phyloP scores from a whole-genome alignment of 192 early-diverging fungal species.

The Coemansia sp. region DNA sequence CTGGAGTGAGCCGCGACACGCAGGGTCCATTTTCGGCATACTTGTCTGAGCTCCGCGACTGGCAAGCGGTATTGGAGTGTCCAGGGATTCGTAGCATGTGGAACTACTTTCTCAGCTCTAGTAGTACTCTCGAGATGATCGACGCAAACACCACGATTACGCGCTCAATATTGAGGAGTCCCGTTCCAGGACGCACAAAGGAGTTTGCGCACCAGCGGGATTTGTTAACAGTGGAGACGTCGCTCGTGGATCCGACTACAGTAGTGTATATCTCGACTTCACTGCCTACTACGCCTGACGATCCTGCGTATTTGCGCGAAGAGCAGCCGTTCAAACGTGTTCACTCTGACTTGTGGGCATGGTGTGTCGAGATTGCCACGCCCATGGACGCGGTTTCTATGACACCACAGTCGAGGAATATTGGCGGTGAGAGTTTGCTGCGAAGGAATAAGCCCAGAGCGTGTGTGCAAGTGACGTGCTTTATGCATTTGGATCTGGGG shows the following conservation, averaged over 20 bases:
- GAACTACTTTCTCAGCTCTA: conserved; percentile 48
- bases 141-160: conserved; percentile 51
- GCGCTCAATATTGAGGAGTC: conserved; percentile 35
- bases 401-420: background rate
- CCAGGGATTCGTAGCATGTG: conserved; percentile 50
- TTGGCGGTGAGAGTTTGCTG: background rate
- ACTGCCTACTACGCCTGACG: conserved; percentile 36
- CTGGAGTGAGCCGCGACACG: conserved; percentile 39
- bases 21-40: conserved; percentile 48
- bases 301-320: conserved; percentile 47
- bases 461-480: conserved; percentile 52
- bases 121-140: conserved; percentile 49
- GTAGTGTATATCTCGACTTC: conserved; percentile 52
- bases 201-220: conserved; percentile 48
- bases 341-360: conserved; percentile 45
- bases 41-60: conserved; percentile 54
- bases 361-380: conserved; percentile 54
- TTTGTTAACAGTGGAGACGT: conserved; percentile 55
- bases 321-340: conserved; percentile 28
- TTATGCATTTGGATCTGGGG: conserved; percentile 46
- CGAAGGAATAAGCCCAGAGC: conserved; percentile 26
- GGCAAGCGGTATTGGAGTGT: conserved; percentile 55
- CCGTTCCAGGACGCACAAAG: conserved; percentile 33
- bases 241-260: conserved; percentile 54
- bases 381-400: conserved; percentile 29